Evolutionary conservation across 2,329 filamentous ascomycete species (phyloP), one percentile per base, ranked within the genome.

Genomic region (Fusarium sp.): DNA sequence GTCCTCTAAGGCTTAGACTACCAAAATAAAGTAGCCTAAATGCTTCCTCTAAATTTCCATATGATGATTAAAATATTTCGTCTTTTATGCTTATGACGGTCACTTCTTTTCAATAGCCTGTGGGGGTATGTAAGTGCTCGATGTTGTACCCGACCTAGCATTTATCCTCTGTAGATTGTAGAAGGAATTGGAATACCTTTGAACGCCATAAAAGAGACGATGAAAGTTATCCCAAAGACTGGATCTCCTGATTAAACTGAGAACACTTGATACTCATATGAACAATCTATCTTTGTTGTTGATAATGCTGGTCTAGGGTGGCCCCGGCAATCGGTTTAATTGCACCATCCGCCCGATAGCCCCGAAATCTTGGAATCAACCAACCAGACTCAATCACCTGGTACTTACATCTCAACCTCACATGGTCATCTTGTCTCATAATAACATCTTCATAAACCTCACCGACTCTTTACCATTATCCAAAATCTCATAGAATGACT

Each of bases 291-390:
- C 18, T 16, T 52, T n/a, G 18, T 41, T 26, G 16, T 41, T 42
- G n/a, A 28, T 23, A 16, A 21, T 30, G n/a, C 10, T 23, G 28
- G 42, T 64, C 37, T 50, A 64, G 62, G 62, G 62, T 64, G 56
- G 43, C 21, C 42, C 18, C 62, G 67, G 67, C 43, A 70, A 53
- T 70, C 62, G 67, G 67, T 44, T 21, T 21, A 28, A 59, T 59
- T 39, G 21, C 53, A 67, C 41, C 53, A 62, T 55, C 62, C 66
- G 66, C 19, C 66, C 62, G 58, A 70, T 21, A 37, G 45, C 57
- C 46, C 63, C 63, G 59, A 51, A 30, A 43, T 58, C 43, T 30
- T 42, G n/a, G 11, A 21, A 39, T 37, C 28, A 26, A 58, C 54
- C 62, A 67, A 70, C 62, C 62, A 67, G 39, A 48, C 42, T 49